A percentile compares a stretch with the other conserved stretches of the same genome.
Conservation (phyloP, 2,329 filamentous ascomycete genomes). For the Calonectria pauciramosa region DNA sequence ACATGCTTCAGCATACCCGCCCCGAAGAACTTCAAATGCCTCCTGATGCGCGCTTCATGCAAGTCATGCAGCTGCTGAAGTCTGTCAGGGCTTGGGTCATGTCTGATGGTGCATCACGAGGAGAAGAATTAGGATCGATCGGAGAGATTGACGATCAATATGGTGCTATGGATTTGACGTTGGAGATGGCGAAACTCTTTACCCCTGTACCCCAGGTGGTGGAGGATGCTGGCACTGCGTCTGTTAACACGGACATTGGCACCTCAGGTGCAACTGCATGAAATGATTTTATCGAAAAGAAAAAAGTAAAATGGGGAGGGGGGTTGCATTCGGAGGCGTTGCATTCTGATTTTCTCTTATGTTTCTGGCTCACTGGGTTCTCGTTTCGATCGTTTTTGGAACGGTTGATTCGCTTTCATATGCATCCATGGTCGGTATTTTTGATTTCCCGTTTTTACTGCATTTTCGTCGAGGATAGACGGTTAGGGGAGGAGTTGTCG, state of each 20-base stretch:
- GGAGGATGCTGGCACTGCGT: conserved; percentile 57
- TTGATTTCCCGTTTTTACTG: conserved; percentile 49
- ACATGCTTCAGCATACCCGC: conserved; percentile 72
- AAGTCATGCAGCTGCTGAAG: conserved; percentile 73
- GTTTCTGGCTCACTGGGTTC: conserved; percentile 43
- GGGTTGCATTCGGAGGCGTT: conserved; percentile 58
- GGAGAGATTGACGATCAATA: conserved; percentile 78
- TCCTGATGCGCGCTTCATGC: conserved; percentile 71
- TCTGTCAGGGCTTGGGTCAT: conserved; percentile 72
- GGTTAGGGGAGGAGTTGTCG: conserved; percentile 51
- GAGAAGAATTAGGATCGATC: conserved; percentile 77
- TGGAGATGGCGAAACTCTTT: conserved; percentile 81
- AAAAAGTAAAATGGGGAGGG: conserved; percentile 49
- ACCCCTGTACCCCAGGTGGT: conserved; percentile 67
- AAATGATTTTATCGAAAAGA: conserved; percentile 45
- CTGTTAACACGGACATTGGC: conserved; percentile 58
- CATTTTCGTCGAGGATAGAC: conserved; percentile 55
- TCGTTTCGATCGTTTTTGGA: conserved; percentile 34
- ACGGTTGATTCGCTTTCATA: conserved; percentile 41
- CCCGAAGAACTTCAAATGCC: conserved; percentile 66
- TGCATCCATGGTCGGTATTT: conserved; percentile 49
- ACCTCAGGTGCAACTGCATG: conserved; percentile 46
- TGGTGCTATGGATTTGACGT: conserved; percentile 72
- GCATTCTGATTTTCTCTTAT: conserved; percentile 47
- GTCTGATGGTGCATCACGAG: conserved; percentile 73